Percentiles rank a stretch among this genome's conserved stretches.
phyloP scores from a whole-genome alignment of 2,329 filamentous ascomycete genomes.

The Trichophaea hybrida region DNA sequence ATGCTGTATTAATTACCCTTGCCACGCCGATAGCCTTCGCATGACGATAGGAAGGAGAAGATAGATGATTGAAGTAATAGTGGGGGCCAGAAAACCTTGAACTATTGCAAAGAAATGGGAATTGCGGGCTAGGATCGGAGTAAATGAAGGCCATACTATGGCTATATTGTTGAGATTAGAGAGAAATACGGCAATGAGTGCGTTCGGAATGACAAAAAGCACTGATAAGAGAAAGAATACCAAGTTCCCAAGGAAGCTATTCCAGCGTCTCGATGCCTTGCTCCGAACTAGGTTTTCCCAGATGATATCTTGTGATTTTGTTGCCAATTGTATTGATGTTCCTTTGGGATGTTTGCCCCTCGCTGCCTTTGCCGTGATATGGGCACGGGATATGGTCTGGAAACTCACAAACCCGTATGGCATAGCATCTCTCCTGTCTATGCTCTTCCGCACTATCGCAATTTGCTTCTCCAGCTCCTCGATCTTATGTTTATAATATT shows the following conservation, averaged over 20 bases:
- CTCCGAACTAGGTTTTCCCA: constrained; percentile 79
- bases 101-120: constrained; percentile 66
- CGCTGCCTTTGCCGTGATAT: constrained; percentile 68
- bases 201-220: constrained; percentile 82
- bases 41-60: constrained; percentile 81
- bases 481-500: constrained; percentile 79
- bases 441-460: constrained; percentile 61
- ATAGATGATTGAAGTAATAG: constrained; percentile 75
- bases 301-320: constrained; percentile 79
- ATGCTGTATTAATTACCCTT: constrained; percentile 15
- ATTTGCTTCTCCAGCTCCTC: constrained; percentile 69
- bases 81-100: constrained; percentile 82
- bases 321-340: constrained; percentile 62
- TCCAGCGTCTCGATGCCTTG: constrained; percentile 53
- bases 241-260: constrained; percentile 62
- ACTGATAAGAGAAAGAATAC: constrained; percentile 73
- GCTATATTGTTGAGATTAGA: constrained; percentile 51
- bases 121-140: constrained; percentile 46
- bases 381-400: constrained; percentile 72
- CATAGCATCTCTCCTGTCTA: constrained; percentile 80
- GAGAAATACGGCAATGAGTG: constrained; percentile 84
- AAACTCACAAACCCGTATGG: constrained; percentile 92
- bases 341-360: constrained; percentile 69
- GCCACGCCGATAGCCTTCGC: constrained; percentile 52
- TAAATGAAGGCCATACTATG: constrained; percentile 61